Percentiles rank a stretch among this genome's conserved stretches.
Evolutionary conservation across 129 eudicot genomes (phyloP).

Genomic region (Silybum marianum): DNA sequence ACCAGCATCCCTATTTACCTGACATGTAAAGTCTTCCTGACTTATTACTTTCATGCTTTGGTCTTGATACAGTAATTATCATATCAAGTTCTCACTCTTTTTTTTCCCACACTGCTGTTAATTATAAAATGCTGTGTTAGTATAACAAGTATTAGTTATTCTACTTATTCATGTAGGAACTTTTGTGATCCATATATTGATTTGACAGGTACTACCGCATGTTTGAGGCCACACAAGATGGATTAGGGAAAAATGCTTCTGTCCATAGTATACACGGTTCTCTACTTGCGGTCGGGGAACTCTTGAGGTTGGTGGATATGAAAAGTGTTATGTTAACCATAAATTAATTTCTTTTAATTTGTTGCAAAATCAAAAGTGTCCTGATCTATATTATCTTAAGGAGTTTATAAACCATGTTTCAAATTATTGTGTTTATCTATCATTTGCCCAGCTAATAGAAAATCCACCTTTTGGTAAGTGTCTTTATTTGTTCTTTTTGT

Average conservation of each 20-base stretch:
- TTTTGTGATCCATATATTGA: conserved; percentile 14
- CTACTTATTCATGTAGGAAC: conserved; percentile 11
- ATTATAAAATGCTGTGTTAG: conserved; percentile 5
- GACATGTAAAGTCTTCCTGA: neutral
- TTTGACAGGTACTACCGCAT: conserved; percentile 90
- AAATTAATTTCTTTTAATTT: conserved; percentile 5
- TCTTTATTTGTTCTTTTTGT: neutral
- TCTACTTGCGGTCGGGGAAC: conserved; percentile 98
- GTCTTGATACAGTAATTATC: neutral
- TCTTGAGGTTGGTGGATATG: conserved; percentile 73
- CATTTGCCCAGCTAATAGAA: neutral
- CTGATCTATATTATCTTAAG: neutral
- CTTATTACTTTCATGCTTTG: neutral
- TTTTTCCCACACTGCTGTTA: neutral
- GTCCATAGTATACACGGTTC: conserved; percentile 98
- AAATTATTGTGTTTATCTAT: neutral
- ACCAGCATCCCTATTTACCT: neutral
- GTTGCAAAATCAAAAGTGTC: neutral
- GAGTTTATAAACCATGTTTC: conserved; percentile 4
- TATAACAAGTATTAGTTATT: conserved; percentile 2
- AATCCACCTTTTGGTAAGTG: neutral
- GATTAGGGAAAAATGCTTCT: conserved; percentile 95
- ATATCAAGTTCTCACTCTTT: neutral
- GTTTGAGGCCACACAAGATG: conserved; percentile 99
- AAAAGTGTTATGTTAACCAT: neutral